Conservation (phyloP, 768 basidiomycete species). For the Tylopilus intermedius region DNA sequence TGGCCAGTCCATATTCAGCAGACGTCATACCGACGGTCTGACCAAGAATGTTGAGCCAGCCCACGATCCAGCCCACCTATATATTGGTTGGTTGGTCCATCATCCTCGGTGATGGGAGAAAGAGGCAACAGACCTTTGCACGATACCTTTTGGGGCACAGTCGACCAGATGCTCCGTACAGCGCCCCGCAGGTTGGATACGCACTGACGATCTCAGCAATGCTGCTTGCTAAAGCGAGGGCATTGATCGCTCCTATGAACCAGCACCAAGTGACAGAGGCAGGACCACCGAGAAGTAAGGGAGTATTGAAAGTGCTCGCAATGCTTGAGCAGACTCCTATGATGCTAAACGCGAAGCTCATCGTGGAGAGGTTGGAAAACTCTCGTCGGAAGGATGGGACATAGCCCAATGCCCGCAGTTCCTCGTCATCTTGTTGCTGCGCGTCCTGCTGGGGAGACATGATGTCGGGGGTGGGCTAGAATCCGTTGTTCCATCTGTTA, state of each 20-base stretch:
- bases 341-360: conserved; percentile 31
- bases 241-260: conserved; percentile 28
- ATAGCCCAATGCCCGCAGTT: no score
- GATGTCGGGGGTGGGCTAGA: no score
- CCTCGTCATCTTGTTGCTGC: no score
- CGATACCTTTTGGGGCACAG: conserved; percentile 60
- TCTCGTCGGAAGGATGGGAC: no score
- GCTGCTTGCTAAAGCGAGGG: conserved; percentile 27
- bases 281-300: conserved; percentile 34
- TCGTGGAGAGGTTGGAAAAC: conserved; percentile 18
- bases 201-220: conserved; percentile 30
- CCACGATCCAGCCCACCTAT: conserved; percentile 28
- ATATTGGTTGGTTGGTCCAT: not conserved
- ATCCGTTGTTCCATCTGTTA: no score
- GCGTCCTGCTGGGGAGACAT: no score
- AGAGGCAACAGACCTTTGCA: conserved; percentile 43
- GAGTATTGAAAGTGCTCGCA: conserved; percentile 37
- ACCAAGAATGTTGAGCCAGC: conserved; percentile 31
- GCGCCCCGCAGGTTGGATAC: conserved; percentile 29
- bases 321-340: conserved; percentile 36
- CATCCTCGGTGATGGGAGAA: not conserved
- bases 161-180: conserved; percentile 74
- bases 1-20: conserved; percentile 35
- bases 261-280: conserved; percentile 36
- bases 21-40: conserved; percentile 29